These are phyloP conservation scores for Fraxinus albicans DNA, from an alignment of 305 asterid species.

Conservation along the genomic window DNA sequence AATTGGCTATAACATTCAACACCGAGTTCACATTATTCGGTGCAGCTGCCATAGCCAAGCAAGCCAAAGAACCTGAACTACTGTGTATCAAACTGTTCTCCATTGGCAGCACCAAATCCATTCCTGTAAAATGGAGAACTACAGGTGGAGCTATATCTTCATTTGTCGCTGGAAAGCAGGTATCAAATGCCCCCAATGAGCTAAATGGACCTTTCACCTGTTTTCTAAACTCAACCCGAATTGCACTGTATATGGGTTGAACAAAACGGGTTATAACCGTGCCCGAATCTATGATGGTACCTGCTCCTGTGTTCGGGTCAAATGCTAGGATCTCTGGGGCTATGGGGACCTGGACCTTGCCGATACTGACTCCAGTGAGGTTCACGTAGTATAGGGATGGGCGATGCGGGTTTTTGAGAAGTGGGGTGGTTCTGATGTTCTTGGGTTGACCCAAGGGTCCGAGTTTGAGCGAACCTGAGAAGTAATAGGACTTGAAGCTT, in stretches of 20 bases:
- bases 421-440: constrained; percentile 68
- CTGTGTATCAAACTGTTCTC: constrained; percentile 92
- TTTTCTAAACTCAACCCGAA: constrained; percentile 70
- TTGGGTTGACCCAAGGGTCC: constrained; percentile 83
- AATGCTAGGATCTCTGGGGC: constrained; percentile 66
- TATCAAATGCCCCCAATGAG: constrained; percentile 83
- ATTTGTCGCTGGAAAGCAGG: constrained; percentile 68
- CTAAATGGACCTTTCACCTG: constrained; percentile 66
- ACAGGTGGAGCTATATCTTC: constrained; percentile 62
- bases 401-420: constrained; percentile 74
- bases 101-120: constrained; percentile 71
- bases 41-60: constrained; percentile 89
- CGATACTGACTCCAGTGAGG: constrained; percentile 79
- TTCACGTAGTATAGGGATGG: constrained; percentile 82
- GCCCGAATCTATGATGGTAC: constrained; percentile 86
- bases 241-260: constrained; percentile 55
- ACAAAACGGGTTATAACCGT: constrained; percentile 88
- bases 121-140: constrained; percentile 57
- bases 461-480: constrained; percentile 89
- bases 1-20: constrained; percentile 79
- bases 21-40: constrained; percentile 74
- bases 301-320: constrained; percentile 71
- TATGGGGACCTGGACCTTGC: constrained; percentile 56
- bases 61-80: constrained; percentile 77
- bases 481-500: constrained; percentile 77